phyloP scores from a whole-genome alignment of 2,329 filamentous ascomycete genomes.

The Colletotrichum musicola region DNA sequence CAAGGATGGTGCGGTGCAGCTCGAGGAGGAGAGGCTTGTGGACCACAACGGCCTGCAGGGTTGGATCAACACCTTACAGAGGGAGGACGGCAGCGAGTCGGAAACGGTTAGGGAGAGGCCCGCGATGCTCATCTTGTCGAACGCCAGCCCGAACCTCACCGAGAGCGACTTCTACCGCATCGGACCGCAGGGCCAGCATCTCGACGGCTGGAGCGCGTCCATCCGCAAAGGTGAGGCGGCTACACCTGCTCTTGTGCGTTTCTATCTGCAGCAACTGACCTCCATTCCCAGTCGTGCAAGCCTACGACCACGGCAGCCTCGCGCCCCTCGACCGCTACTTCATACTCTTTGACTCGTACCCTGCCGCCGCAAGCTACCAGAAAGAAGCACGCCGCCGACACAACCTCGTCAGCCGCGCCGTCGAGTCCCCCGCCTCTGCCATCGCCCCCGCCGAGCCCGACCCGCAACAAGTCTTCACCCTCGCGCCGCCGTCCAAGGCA shows the following conservation, averaged over 20 bases:
- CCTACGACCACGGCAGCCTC: conserved; percentile 72
- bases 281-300: conserved; percentile 66
- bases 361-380: conserved; percentile 73
- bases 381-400: conserved; percentile 60
- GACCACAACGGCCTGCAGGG: conserved; percentile 34
- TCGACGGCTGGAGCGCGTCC: conserved; percentile 76
- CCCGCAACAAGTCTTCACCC: conserved; percentile 61
- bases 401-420: conserved; percentile 49
- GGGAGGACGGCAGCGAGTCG: background rate
- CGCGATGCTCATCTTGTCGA: conserved; percentile 67
- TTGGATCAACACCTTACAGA: conserved; percentile 34
- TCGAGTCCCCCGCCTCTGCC: conserved; percentile 47
- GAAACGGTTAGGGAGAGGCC: conserved; percentile 14
- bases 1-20: background rate
- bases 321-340: conserved; percentile 75
- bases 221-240: conserved; percentile 65
- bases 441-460: conserved; percentile 56
- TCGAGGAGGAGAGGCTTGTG: conserved; percentile 11
- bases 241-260: conserved; percentile 13
- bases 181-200: conserved; percentile 70
- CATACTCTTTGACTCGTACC: conserved; percentile 73
- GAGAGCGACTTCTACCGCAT: conserved; percentile 80
- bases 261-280: background rate
- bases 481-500: conserved; percentile 58
- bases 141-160: conserved; percentile 69